Evolutionary conservation across 2,329 filamentous ascomycete species (phyloP).

Genomic region (Calonectria honghensis): DNA sequence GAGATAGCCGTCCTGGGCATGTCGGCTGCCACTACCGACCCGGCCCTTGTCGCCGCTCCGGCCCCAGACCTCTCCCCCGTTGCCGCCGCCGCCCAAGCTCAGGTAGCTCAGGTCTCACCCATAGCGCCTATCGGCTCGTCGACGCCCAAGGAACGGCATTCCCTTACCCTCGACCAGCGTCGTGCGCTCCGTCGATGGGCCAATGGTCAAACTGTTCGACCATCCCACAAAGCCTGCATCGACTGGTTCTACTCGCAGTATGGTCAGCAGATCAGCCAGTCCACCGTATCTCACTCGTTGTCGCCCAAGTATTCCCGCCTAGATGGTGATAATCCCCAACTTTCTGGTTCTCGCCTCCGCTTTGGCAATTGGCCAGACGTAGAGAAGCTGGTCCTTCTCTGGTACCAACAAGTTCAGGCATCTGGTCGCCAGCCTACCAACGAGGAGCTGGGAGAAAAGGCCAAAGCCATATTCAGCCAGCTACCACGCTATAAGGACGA

Average conservation of each 20-base stretch:
- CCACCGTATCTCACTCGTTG: slow-evolving; percentile 77
- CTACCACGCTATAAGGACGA: slow-evolving; percentile 77
- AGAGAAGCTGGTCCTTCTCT: slow-evolving; percentile 74
- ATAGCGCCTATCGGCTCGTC: slow-evolving; percentile 39
- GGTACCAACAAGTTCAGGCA: slow-evolving; percentile 72
- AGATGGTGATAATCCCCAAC: slow-evolving; percentile 75
- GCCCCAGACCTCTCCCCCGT: slow-evolving; percentile 56
- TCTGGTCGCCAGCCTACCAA: slow-evolving; percentile 76
- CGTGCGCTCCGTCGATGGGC: slow-evolving; percentile 77
- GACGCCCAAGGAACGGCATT: slow-evolving; percentile 71
- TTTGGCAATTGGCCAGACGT: slow-evolving; percentile 80
- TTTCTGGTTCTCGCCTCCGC: slow-evolving; percentile 77
- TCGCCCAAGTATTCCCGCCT: slow-evolving; percentile 78
- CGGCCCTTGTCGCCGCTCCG: slow-evolving; percentile 60
- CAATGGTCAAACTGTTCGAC: slow-evolving; percentile 72
- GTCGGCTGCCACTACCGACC: slow-evolving; percentile 63
- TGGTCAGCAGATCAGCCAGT: slow-evolving; percentile 77
- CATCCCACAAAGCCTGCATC: slow-evolving; percentile 77
- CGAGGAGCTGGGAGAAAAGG: slow-evolving; percentile 78
- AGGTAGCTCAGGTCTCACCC: slow-evolving; percentile 39
- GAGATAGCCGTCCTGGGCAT: slow-evolving; percentile 58
- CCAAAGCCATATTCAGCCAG: slow-evolving; percentile 75
- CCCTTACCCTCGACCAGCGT: slow-evolving; percentile 77
- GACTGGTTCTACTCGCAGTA: slow-evolving; percentile 77
- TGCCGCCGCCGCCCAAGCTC: slow-evolving; percentile 48